Percentiles rank a stretch among this genome's conserved stretches.
Evolutionary conservation across 495 filamentous ascomycete genomes (phyloP).

Genomic region (Annulohypoxylon moriforme): DNA sequence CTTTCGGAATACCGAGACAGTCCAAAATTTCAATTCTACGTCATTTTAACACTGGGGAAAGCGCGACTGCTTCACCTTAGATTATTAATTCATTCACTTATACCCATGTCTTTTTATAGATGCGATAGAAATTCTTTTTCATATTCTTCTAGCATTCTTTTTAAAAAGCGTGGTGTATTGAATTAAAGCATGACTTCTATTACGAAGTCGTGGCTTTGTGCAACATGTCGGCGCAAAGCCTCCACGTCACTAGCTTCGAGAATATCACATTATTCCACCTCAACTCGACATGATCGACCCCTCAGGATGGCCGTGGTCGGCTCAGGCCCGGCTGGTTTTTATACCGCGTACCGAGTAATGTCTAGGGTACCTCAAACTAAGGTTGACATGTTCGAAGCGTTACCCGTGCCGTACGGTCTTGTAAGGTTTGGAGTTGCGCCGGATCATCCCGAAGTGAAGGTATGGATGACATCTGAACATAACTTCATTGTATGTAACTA

Average conservation of each 20-base stretch:
- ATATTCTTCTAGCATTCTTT: neutral
- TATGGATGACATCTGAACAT: conserved; percentile 50
- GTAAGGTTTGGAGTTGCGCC: conserved; percentile 95
- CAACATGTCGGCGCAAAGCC: conserved; percentile 40
- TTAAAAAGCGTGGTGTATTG: neutral
- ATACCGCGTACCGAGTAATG: conserved; percentile 87
- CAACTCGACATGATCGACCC: conserved; percentile 60
- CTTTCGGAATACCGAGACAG: conserved; percentile 36
- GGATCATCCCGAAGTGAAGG: conserved; percentile 98
- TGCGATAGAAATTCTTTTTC: conserved; percentile 5
- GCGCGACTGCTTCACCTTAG: neutral
- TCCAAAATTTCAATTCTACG: conserved; percentile 29
- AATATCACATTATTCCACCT: conserved; percentile 41
- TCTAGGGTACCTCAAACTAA: conserved; percentile 74
- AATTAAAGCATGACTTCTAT: conserved; percentile 35
- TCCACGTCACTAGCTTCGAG: conserved; percentile 15
- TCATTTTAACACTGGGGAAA: conserved; percentile 28
- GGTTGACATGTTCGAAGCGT: conserved; percentile 95
- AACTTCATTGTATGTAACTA: neutral
- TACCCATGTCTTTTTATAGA: neutral
- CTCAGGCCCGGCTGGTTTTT: conserved; percentile 96
- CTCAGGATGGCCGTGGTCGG: conserved; percentile 89
- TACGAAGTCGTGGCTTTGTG: conserved; percentile 43
- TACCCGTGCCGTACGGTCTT: conserved; percentile 92
- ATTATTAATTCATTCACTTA: neutral